Evolutionary conservation across 805 yeast genomes (phyloP), one percentile per base, ranked within the genome.

Genomic region (Candida ipomoeae): DNA sequence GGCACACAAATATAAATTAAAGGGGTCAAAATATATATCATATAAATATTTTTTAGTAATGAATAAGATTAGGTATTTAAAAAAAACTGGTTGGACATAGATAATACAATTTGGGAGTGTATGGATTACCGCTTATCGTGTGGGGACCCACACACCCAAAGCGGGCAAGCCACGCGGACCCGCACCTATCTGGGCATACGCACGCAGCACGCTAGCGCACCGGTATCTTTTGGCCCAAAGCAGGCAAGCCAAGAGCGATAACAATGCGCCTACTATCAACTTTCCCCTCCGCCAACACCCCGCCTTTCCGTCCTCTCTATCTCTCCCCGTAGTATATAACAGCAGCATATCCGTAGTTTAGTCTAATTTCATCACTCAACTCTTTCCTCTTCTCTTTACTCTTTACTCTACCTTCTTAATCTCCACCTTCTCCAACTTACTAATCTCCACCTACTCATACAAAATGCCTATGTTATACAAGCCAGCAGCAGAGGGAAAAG

Each of bases 381-480:
- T 26, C 11, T 26, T 26, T 26, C 29, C 29, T 11, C 38, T 11
- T 17, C 4, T 15, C 17, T n/a, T n/a, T n/a, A n/a, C n/a, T 23
- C 26, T 23, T 23, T 23, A 23, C 10, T 6, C 26, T 8, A 23
- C 26, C 8, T 23, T 23, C 6, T 23, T 23, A 23, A 10, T n/a
- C 17, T 8, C 38, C 38, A 10, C 21, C 29, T 23, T n/a, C 17
- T 8, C 38, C 38, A 10, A n/a, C 29, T 23, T 6, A 6, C 7
- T 23, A 23, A 23, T 7, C 10, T 37, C n/a, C 40, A 20, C 23
- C n/a, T n/a, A 20, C 40, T 8, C 20, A n/a, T 31, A 75, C 62
- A 61, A 80, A 61, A 80, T 80, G 81, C 82, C 85, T 62, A 73
- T 82, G 75, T 62, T 62, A 64, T 75, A 80, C 71, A 73, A 73